A percentile compares a stretch with the other conserved stretches of the same genome.
These are phyloP conservation scores for Delonix regia DNA, from an alignment of 306 rosid genomes.

Conservation along the genomic window DNA sequence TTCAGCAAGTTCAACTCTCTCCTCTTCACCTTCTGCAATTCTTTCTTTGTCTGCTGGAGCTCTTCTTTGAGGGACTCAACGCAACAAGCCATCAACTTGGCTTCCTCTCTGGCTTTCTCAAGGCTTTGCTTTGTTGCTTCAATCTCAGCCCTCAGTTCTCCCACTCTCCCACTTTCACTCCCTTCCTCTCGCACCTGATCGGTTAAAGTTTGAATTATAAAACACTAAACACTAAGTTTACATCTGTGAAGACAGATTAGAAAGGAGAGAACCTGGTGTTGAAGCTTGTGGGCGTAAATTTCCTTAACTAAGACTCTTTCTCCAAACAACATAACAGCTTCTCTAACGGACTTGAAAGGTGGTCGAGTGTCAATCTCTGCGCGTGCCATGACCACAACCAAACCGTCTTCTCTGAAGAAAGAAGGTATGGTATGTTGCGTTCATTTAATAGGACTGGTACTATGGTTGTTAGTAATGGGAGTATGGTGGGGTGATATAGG, in stretches of 20 bases:
- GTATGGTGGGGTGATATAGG: background rate
- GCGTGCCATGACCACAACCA: slow-evolving; percentile 48
- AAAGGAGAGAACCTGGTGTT: slow-evolving; percentile 51
- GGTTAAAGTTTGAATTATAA: background rate
- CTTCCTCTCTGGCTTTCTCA: slow-evolving; percentile 71
- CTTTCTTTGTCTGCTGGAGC: slow-evolving; percentile 65
- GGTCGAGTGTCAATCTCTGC: slow-evolving; percentile 84
- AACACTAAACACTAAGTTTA: too few species aligned
- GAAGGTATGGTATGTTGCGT: too few species aligned
- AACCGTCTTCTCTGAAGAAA: slow-evolving; percentile 37
- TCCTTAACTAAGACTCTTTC: slow-evolving; percentile 82
- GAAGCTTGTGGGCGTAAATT: slow-evolving; percentile 78
- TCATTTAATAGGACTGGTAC: too few species aligned
- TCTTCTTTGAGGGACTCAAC: slow-evolving; percentile 66
- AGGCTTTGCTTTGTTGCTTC: slow-evolving; percentile 67
- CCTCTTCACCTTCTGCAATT: slow-evolving; percentile 59
- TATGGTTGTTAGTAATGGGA: slow-evolving; percentile 49
- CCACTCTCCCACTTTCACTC: slow-evolving; percentile 49
- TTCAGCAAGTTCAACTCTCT: slow-evolving; percentile 45
- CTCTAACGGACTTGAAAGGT: slow-evolving; percentile 87
- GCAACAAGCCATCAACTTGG: slow-evolving; percentile 46
- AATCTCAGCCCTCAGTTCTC: slow-evolving; percentile 55
- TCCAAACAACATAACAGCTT: slow-evolving; percentile 86
- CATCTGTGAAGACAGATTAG: too few species aligned
- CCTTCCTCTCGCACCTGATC: slow-evolving; percentile 48